Percentiles rank a stretch among this genome's conserved stretches.
Conservation (phyloP, 78 protist genomes). For the Blattamonas nauphoetae region DNA sequence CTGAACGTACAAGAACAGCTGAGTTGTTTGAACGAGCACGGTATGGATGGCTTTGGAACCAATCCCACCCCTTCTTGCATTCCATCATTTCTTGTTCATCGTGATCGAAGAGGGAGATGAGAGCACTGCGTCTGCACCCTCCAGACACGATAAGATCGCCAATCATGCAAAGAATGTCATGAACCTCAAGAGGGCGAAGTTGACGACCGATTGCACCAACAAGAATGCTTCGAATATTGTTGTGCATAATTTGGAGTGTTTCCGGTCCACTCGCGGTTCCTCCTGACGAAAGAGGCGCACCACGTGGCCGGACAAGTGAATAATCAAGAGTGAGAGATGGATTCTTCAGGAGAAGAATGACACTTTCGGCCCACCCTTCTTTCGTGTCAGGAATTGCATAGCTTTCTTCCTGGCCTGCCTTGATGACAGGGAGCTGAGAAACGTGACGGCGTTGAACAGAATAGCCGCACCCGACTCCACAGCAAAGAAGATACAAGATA, state of each 20-base stretch:
- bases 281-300: background rate
- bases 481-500: background rate
- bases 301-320: background rate
- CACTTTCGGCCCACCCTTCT: background rate
- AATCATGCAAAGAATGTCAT: background rate
- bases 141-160: slow-evolving; percentile 7
- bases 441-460: background rate
- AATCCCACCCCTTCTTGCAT: background rate
- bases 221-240: too few species aligned
- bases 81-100: background rate
- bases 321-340: background rate
- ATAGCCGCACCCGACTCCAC: background rate
- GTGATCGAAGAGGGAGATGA: background rate
- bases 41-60: background rate
- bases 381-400: background rate
- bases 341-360: background rate
- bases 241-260: too few species aligned
- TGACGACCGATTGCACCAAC: too few species aligned
- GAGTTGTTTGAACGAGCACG: background rate
- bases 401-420: background rate
- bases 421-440: background rate
- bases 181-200: background rate
- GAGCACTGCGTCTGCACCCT: background rate
- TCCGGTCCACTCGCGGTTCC: too few species aligned
- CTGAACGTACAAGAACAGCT: background rate